phyloP scores from a whole-genome alignment of 306 rosid species.

The Cucurbita pepo region DNA sequence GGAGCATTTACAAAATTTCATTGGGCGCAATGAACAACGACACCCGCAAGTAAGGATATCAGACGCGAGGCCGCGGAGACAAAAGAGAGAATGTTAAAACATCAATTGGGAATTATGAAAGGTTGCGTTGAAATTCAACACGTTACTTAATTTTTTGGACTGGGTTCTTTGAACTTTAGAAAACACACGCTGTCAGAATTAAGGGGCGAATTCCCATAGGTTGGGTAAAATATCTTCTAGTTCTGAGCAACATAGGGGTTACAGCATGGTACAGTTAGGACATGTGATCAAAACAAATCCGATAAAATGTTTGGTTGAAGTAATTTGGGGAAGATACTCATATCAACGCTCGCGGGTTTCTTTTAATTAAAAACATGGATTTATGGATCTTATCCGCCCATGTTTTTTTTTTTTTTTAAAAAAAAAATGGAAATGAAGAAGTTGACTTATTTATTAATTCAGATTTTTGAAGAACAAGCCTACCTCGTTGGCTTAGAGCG shows the following conservation, averaged over 20 bases:
- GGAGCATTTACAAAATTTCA: neutral
- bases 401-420: neutral
- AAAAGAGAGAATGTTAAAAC: neutral
- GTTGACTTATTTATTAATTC: neutral
- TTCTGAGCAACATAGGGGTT: neutral
- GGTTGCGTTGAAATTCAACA: neutral
- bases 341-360: neutral
- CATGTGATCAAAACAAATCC: neutral
- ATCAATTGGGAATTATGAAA: neutral
- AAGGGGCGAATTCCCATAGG: neutral
- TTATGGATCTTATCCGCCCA: neutral
- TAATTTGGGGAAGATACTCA: neutral
- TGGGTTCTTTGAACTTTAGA: neutral
- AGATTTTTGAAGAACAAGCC: conserved; percentile 83
- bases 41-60: neutral
- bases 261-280: neutral
- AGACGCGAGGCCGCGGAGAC: neutral
- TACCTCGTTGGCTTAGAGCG: conserved; percentile 78
- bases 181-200: neutral
- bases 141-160: neutral
- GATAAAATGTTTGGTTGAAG: neutral
- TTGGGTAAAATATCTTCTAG: neutral
- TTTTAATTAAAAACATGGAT: neutral
- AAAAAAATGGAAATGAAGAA: conserved; percentile 4
- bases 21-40: neutral